These are phyloP conservation scores for Backusella tarrabulga DNA, from an alignment of 192 early-diverging fungal species.

Conservation along the genomic window DNA sequence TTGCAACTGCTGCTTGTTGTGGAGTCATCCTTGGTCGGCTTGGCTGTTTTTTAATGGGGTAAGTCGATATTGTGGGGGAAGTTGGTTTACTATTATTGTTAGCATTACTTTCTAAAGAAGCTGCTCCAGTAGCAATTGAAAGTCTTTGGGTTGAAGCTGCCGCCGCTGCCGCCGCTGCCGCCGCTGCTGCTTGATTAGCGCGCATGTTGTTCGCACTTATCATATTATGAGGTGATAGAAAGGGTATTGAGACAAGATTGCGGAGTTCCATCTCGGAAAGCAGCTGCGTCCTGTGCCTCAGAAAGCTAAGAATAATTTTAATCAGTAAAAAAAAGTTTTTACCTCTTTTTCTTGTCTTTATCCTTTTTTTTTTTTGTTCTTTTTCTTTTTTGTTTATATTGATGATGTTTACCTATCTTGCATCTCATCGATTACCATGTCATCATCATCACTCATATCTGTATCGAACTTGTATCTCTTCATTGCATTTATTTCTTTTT, in stretches of 20 bases:
- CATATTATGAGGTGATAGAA: constrained; percentile 27
- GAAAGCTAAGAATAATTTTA: constrained; percentile 21
- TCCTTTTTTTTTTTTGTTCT: not conserved
- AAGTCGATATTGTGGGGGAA: not conserved
- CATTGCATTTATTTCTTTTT: not conserved
- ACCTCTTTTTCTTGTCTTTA: constrained; percentile 2
- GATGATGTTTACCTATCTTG: constrained; percentile 23
- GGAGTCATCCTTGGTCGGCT: constrained; percentile 27
- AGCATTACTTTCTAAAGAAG: not conserved
- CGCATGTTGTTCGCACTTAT: constrained; percentile 1
- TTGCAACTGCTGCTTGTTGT: constrained; percentile 29
- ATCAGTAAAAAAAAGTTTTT: constrained; percentile 3
- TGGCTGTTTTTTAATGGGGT: constrained; percentile 19
- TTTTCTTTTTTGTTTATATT: not conserved
- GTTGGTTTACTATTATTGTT: not conserved
- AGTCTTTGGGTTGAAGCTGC: constrained; percentile 6
- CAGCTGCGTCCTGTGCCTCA: constrained; percentile 21
- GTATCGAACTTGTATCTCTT: constrained; percentile 30
- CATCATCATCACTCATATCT: constrained; percentile 29
- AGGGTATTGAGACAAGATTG: constrained; percentile 27
- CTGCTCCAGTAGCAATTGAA: constrained; percentile 4
- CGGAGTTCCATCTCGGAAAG: constrained; percentile 30
- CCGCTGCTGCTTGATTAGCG: constrained; percentile 6
- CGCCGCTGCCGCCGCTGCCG: not conserved
- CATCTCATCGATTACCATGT: constrained; percentile 21